A percentile compares a stretch with the other conserved stretches of the same genome.
phyloP scores from a whole-genome alignment of 106 monocot species.

The Dendrobium huoshanense region DNA sequence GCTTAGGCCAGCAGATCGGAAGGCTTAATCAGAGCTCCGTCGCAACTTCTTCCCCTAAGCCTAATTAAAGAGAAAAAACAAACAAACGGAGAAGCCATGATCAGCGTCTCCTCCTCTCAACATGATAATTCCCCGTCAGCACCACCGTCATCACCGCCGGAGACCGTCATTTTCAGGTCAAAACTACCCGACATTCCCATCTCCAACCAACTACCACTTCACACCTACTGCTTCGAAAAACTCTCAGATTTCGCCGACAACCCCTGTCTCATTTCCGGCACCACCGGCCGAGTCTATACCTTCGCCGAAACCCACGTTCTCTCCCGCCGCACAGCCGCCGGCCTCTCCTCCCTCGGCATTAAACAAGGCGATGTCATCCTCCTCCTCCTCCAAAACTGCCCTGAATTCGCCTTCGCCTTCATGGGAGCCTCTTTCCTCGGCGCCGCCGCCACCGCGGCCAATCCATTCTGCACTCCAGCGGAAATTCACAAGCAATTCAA shows the following conservation, averaged over 20 bases:
- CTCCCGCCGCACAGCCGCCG: slow-evolving; percentile 48
- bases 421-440: slow-evolving; percentile 73
- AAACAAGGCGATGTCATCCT: slow-evolving; percentile 50
- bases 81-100: slow-evolving; percentile 3
- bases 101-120: slow-evolving; percentile 1
- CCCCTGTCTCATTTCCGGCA: slow-evolving; percentile 57
- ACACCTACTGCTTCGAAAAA: slow-evolving; percentile 70
- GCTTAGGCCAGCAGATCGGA: no score
- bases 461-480: slow-evolving; percentile 72
- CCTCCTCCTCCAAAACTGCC: slow-evolving; percentile 75
- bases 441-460: slow-evolving; percentile 63
- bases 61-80: no score
- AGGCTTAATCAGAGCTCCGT: no score
- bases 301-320: slow-evolving; percentile 56
- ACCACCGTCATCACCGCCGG: neutral
- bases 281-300: slow-evolving; percentile 38
- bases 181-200: slow-evolving; percentile 68
- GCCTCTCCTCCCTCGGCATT: slow-evolving; percentile 46
- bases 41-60: no score
- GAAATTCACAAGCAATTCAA: slow-evolving; percentile 73
- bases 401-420: slow-evolving; percentile 71
- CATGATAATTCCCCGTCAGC: neutral
- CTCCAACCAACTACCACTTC: slow-evolving; percentile 57
- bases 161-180: slow-evolving; percentile 46
- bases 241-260: slow-evolving; percentile 25